Evolutionary conservation across 2,329 filamentous ascomycete species (phyloP).

Genomic region (Pseudogymnoascus sp.): DNA sequence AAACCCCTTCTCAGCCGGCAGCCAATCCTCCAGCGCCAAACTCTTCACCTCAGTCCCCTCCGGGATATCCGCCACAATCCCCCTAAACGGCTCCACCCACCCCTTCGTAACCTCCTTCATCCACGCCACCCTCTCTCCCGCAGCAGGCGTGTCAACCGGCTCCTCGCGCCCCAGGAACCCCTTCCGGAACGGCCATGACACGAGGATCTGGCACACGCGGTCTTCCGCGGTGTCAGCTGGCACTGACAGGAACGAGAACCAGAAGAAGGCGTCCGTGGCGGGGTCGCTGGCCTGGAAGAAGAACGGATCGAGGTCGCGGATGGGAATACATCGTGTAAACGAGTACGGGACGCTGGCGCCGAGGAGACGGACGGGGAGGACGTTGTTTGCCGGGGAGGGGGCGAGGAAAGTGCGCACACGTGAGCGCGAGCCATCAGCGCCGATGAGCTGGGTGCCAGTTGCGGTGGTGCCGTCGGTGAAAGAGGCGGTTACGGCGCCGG

Average conservation of each 20-base stretch:
- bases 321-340: constrained; percentile 34
- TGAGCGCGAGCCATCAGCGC: constrained; percentile 45
- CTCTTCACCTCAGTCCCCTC: constrained; percentile 36
- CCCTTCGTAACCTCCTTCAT: constrained; percentile 37
- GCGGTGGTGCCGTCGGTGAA: constrained; percentile 41
- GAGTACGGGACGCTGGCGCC: constrained; percentile 39
- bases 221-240: constrained; percentile 32
- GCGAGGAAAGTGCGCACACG: constrained; percentile 34
- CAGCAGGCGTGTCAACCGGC: constrained; percentile 35
- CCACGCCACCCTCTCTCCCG: constrained; percentile 35
- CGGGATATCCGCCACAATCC: constrained; percentile 36
- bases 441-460: constrained; percentile 40
- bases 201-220: constrained; percentile 42
- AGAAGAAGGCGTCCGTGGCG: constrained; percentile 43
- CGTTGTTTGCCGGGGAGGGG: constrained; percentile 25
- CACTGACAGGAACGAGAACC: constrained; percentile 41
- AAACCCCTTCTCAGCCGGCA: constrained; percentile 32
- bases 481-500: constrained; percentile 33
- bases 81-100: constrained; percentile 45
- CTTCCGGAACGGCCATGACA: constrained; percentile 42
- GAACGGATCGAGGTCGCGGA: constrained; percentile 44
- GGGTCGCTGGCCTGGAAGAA: constrained; percentile 50
- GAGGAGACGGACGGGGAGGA: constrained; percentile 43
- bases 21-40: constrained; percentile 43
- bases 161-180: constrained; percentile 29